Evolutionary conservation across 495 filamentous ascomycete species (phyloP).

Genomic region (Penicillium samsonianum): DNA sequence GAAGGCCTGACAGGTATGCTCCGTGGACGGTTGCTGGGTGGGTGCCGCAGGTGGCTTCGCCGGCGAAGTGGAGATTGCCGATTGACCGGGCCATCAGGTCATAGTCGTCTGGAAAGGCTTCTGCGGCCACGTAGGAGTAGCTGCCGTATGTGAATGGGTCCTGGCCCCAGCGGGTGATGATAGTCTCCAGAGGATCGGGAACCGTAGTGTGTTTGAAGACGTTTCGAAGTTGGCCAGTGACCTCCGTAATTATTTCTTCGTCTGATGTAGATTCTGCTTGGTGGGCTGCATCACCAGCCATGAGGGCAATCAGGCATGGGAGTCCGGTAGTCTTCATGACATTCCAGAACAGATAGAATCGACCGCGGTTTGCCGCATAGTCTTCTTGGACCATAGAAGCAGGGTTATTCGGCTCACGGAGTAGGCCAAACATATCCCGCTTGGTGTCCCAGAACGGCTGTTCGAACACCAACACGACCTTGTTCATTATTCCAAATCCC

Average conservation of each 20-base stretch:
- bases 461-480: conserved; percentile 88
- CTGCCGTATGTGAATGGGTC: conserved; percentile 88
- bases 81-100: conserved; percentile 84
- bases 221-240: conserved; percentile 69
- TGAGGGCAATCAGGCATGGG: conserved; percentile 85
- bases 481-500: conserved; percentile 94
- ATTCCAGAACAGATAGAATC: conserved; percentile 98
- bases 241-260: conserved; percentile 73
- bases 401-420: conserved; percentile 64
- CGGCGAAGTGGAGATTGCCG: conserved; percentile 92
- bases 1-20: conserved; percentile 89
- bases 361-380: conserved; percentile 66
- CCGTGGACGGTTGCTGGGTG: conserved; percentile 97
- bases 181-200: conserved; percentile 77
- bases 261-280: conserved; percentile 77
- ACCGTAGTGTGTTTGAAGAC: conserved; percentile 64
- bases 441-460: conserved; percentile 90
- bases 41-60: conserved; percentile 91
- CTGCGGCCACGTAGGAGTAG: conserved; percentile 88
- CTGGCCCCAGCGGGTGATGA: conserved; percentile 90
- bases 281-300: conserved; percentile 94
- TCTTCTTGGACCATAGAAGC: conserved; percentile 61
- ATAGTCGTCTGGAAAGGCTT: conserved; percentile 83
- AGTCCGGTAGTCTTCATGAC: conserved; percentile 83
- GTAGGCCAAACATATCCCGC: conserved; percentile 89